These are phyloP conservation scores for Termitomyces bulborhizus DNA, from an alignment of 768 basidiomycete genomes.

Conservation along the genomic window DNA sequence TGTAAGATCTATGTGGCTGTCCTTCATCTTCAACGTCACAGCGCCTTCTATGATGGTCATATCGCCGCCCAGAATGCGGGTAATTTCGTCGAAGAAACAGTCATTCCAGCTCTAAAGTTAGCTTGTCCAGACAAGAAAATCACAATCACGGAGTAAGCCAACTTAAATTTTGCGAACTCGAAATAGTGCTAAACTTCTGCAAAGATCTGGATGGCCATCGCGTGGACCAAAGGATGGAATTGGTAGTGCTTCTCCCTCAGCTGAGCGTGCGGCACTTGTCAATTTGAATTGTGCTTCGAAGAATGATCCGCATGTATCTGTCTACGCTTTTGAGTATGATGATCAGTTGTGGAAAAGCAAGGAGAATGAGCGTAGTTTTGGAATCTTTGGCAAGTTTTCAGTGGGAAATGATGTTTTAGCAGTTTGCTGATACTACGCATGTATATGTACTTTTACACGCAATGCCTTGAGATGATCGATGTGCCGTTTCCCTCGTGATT, in stretches of 20 bases:
- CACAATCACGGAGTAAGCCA: constrained; percentile 12
- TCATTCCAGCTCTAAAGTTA: constrained; percentile 8
- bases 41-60: constrained; percentile 13
- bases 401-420: constrained; percentile 7
- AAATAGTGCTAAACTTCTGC: neutral
- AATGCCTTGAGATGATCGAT: neutral
- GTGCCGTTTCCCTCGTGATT: no score
- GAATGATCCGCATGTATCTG: constrained; percentile 5
- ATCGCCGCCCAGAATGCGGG: constrained; percentile 7
- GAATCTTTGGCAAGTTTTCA: constrained; percentile 11
- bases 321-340: constrained; percentile 15
- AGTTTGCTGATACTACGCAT: constrained; percentile 4
- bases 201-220: constrained; percentile 16
- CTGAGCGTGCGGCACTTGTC: constrained; percentile 6
- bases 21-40: neutral
- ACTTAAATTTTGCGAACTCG: neutral
- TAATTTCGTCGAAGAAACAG: constrained; percentile 7
- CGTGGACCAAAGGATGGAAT: constrained; percentile 6
- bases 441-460: neutral
- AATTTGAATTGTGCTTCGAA: constrained; percentile 13
- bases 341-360: constrained; percentile 13
- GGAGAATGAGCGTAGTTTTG: constrained; percentile 16
- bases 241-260: neutral
- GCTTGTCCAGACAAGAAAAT: constrained; percentile 13
- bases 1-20: neutral